Base-by-base conservation (phyloP, 2,329 filamentous ascomycete genomes). In the Herpotrichia juniperi region DNA sequence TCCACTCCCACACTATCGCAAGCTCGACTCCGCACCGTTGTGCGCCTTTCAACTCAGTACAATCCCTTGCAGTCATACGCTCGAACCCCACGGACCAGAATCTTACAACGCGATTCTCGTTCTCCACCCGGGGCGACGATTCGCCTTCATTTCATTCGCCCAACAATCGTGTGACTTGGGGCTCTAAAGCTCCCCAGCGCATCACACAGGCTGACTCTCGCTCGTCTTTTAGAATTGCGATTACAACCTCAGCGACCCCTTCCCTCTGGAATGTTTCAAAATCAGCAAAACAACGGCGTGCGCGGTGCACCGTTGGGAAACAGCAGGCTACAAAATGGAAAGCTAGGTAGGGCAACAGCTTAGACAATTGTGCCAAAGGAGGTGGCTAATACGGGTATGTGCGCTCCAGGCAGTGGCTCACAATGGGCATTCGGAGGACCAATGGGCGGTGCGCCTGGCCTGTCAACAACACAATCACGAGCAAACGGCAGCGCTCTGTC, bases 371-470 rank as follows among this genome's bases (percentile, higher is more conserved):
- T 16, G 31, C 24, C 25, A 25, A 14, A 26, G 35, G 16, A 22
- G 26, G 12, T n/a, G 43, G 53, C 68, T 71, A 51, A 71, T 52
- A 12, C 21, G 30, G 50, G 19, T 9, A 22, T 39, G 26, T 53
- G 21, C 53, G 34, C 45, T 64, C 42, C 68, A 79, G 83, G 82
- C 46, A 79, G 76, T 62, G 79, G 79, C 63, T 77, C 81, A 55
- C 81, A 81, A 67, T 85, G 83, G 83, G 82, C 80, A 43, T 84
- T 84, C 66, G 81, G 80, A 43, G 71, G 80, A 48, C 80, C 81
- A 37, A 78, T 81, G 66, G 79, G 79, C 46, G 80, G 79, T 57
- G 77, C 80, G 48, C 78, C 80, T 54, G 79, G 79, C 48, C 71
- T 83, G 53, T 76, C 79, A 51, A 77, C 70, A 54, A 75, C 74